Evolutionary conservation across 1,284 basidiomycete genomes (phyloP).

Genomic region (Schizopora paradoxa): DNA sequence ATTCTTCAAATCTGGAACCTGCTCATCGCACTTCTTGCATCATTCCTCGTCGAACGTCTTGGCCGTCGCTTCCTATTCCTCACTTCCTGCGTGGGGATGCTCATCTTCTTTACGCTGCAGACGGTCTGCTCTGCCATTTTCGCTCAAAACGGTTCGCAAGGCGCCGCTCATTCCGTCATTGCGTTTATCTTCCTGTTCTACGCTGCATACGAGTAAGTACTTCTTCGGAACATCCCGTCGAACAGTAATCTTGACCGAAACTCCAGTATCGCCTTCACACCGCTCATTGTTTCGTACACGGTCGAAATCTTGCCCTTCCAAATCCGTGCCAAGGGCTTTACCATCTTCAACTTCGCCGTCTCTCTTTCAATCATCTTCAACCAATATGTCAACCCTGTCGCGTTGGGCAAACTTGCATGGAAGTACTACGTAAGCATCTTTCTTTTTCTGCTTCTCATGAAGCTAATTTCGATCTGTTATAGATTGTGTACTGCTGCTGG

Average conservation of each 20-base stretch:
- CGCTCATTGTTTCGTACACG: slow-evolving; percentile 70
- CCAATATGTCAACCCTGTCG: slow-evolving; percentile 78
- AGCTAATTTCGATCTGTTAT: slow-evolving; percentile 1
- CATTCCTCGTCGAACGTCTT: slow-evolving; percentile 51
- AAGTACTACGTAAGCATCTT: slow-evolving; percentile 48
- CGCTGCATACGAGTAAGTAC: slow-evolving; percentile 56
- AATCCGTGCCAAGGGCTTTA: slow-evolving; percentile 76
- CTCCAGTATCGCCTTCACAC: slow-evolving; percentile 61
- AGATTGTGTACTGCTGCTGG: slow-evolving; percentile 67
- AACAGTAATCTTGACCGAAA: neutral
- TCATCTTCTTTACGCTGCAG: slow-evolving; percentile 63
- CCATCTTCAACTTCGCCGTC: slow-evolving; percentile 62
- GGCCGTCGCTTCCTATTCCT: slow-evolving; percentile 67
- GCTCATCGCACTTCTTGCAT: slow-evolving; percentile 52
- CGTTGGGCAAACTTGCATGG: slow-evolving; percentile 54
- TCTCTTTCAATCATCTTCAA: slow-evolving; percentile 70
- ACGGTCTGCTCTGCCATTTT: slow-evolving; percentile 67
- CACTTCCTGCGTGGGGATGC: slow-evolving; percentile 59
- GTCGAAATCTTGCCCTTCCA: slow-evolving; percentile 69
- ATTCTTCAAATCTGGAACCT: slow-evolving; percentile 73
- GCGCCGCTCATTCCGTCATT: slow-evolving; percentile 62
- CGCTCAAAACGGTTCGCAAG: slow-evolving; percentile 35
- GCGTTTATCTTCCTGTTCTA: slow-evolving; percentile 77
- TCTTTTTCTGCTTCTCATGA: slow-evolving; percentile 1
- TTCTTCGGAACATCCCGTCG: neutral